Percentiles rank a stretch among this genome's conserved stretches.
phyloP scores from a whole-genome alignment of 192 early-diverging fungal species.

The Allomyces macrogynus region DNA sequence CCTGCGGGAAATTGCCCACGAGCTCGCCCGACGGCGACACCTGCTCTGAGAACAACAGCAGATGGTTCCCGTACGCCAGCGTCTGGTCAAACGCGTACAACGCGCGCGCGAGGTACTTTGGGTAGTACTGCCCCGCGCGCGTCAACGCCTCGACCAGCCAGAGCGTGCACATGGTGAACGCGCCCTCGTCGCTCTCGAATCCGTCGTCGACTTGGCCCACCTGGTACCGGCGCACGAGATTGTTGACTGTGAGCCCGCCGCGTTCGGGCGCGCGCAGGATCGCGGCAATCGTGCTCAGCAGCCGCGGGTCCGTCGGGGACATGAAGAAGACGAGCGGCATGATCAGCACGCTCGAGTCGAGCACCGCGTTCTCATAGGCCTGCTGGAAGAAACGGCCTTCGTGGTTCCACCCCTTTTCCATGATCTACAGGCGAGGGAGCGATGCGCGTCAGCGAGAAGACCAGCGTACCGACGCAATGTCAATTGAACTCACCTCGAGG shows the following conservation, averaged over 20 bases:
- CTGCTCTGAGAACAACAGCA: constrained; percentile 54
- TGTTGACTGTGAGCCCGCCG: constrained; percentile 52
- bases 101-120: constrained; percentile 35
- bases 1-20: constrained; percentile 68
- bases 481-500: constrained; percentile 13
- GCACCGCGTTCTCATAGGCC: constrained; percentile 37
- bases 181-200: constrained; percentile 24
- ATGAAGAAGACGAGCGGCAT: constrained; percentile 62
- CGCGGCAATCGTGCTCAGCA: constrained; percentile 40
- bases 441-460: background rate
- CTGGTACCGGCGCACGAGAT: constrained; percentile 52
- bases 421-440: constrained; percentile 11
- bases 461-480: background rate
- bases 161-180: constrained; percentile 56
- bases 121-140: constrained; percentile 44
- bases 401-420: constrained; percentile 40
- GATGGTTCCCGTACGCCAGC: constrained; percentile 50
- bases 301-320: constrained; percentile 48
- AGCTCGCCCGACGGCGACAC: constrained; percentile 49
- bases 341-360: constrained; percentile 51
- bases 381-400: constrained; percentile 36
- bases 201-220: constrained; percentile 28
- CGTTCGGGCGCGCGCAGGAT: constrained; percentile 50
- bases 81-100: constrained; percentile 56
- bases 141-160: constrained; percentile 69